Percentiles rank a stretch among this genome's conserved stretches.
Evolutionary conservation across 139 green algal genomes (phyloP).

Genomic region (Prasinococcaceae sp.): DNA sequence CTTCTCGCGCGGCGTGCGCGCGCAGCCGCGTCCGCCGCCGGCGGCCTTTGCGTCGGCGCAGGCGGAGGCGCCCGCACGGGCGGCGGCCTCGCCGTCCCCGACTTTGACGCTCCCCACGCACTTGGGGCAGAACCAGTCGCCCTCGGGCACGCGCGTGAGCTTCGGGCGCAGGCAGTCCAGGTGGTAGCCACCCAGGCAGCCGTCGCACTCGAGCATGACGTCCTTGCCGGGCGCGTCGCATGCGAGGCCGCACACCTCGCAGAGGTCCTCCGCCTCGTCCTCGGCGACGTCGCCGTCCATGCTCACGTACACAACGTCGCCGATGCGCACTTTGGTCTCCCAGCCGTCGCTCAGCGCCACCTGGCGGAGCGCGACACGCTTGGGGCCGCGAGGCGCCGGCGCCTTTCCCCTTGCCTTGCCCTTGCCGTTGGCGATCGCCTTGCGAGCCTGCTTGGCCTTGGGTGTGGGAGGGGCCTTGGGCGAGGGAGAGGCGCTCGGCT

Average conservation of each 20-base stretch:
- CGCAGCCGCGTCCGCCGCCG: too few relatives aligned
- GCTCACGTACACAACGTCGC: constrained; percentile 16
- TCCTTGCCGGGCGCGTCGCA: neutral
- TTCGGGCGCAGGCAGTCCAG: constrained; percentile 57
- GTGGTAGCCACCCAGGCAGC: constrained; percentile 75
- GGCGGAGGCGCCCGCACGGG: neutral
- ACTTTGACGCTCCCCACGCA: constrained; percentile 24
- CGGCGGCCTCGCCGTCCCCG: neutral
- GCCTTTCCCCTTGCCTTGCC: too few relatives aligned
- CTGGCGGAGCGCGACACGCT: too few relatives aligned
- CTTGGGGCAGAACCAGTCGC: constrained; percentile 51
- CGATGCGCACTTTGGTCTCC: too few relatives aligned
- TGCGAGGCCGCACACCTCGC: neutral
- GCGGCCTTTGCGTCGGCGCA: neutral
- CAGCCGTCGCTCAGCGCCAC: too few relatives aligned
- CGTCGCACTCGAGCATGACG: constrained; percentile 70
- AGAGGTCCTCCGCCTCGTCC: constrained; percentile 7
- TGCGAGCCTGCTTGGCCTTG: too few relatives aligned
- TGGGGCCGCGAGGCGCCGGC: too few relatives aligned
- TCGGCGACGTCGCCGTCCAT: neutral
- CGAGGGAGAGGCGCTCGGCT: too few relatives aligned
- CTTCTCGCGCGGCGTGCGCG: constrained; percentile 27
- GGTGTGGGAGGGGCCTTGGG: too few relatives aligned
- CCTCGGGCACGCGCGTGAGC: constrained; percentile 54
- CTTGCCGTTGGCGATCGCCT: too few relatives aligned